Conservation (phyloP, 441 rosid species). For the Adansonia grandidieri region DNA sequence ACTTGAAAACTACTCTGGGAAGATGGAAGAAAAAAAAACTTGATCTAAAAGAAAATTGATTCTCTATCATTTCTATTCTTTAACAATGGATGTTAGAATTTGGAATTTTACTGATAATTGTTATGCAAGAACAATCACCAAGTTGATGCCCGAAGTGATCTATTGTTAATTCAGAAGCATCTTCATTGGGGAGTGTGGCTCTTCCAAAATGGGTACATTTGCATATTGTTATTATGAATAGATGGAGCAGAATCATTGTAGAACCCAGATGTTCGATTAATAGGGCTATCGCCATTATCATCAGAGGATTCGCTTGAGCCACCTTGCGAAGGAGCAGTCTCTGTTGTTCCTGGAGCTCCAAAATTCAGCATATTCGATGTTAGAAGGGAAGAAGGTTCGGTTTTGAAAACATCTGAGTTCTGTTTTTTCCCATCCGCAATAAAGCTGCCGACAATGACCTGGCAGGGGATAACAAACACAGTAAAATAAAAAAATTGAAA, state of each 20-base stretch:
- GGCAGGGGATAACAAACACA: constrained; percentile 6
- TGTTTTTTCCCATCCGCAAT: constrained; percentile 64
- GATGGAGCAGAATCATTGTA: constrained; percentile 55
- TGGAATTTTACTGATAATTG: constrained; percentile 28
- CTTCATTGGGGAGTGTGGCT: constrained; percentile 60
- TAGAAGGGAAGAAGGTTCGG: constrained; percentile 53
- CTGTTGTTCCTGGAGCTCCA: constrained; percentile 46
- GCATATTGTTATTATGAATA: constrained; percentile 56
- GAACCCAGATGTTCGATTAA: constrained; percentile 51
- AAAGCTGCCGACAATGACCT: constrained; percentile 93
- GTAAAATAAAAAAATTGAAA: constrained; percentile 1
- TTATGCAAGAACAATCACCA: constrained; percentile 28
- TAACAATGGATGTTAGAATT: constrained; percentile 38
- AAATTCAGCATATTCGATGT: constrained; percentile 66
- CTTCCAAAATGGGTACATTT: constrained; percentile 66
- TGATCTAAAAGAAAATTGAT: constrained; percentile 20
- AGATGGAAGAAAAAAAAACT: background rate
- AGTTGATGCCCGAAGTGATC: constrained; percentile 26
- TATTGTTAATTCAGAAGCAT: constrained; percentile 29
- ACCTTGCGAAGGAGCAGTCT: constrained; percentile 77
- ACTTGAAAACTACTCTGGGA: constrained; percentile 21
- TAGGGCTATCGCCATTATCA: constrained; percentile 64
- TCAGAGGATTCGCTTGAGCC: constrained; percentile 76
- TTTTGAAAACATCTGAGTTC: constrained; percentile 38
- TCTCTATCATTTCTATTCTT: constrained; percentile 29